Evolutionary conservation across 352 stramenopile genomes (phyloP).

Genomic region (Aphanomyces euteiches): DNA sequence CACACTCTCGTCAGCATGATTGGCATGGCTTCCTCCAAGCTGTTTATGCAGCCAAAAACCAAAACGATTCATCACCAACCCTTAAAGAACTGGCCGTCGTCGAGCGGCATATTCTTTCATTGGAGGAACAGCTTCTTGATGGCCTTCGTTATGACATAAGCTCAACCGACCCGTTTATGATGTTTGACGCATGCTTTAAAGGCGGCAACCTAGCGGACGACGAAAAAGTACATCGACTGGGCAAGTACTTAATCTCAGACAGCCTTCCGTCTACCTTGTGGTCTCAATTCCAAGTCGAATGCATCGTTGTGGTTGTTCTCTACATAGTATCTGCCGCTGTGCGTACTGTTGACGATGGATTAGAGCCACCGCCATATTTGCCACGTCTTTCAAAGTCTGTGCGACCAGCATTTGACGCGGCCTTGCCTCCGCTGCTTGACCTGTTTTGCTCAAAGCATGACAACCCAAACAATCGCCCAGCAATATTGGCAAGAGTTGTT

Average conservation of each 20-base stretch:
- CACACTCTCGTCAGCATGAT: slow-evolving; percentile 51
- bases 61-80: slow-evolving; percentile 26
- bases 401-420: background rate
- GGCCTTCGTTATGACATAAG: slow-evolving; percentile 71
- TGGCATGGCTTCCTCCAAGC: slow-evolving; percentile 67
- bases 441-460: background rate
- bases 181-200: slow-evolving; percentile 42
- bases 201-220: background rate
- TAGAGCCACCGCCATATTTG: background rate
- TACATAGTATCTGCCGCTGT: slow-evolving; percentile 2
- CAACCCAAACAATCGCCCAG: background rate
- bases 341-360: background rate
- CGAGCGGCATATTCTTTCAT: slow-evolving; percentile 55
- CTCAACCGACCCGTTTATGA: slow-evolving; percentile 58
- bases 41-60: slow-evolving; percentile 62
- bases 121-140: slow-evolving; percentile 63
- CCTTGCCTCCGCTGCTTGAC: background rate
- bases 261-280: slow-evolving; percentile 28
- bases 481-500: background rate
- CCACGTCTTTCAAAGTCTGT: background rate
- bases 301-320: slow-evolving; percentile 13
- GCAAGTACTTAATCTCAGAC: slow-evolving; percentile 39
- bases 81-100: slow-evolving; percentile 46
- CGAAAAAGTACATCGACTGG: slow-evolving; percentile 33
- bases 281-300: slow-evolving; percentile 16